Evolutionary conservation across 768 basidiomycete species (phyloP).

Genomic region (Suillus subluteus): DNA sequence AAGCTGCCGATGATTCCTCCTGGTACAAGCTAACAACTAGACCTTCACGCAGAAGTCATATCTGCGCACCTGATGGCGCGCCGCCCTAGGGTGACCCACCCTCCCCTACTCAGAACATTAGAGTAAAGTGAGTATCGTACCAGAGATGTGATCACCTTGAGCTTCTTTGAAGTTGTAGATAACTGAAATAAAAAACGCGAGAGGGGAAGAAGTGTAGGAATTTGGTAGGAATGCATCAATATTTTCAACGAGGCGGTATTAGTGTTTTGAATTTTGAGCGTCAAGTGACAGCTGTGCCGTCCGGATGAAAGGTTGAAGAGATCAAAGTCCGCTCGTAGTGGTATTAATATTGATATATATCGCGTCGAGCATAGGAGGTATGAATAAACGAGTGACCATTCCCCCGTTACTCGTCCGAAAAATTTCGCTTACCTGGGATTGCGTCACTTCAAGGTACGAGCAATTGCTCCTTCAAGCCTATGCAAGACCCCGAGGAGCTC

Average conservation of each 20-base stretch:
- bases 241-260: neutral
- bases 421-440: too few species aligned
- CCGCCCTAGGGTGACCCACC: too few species aligned
- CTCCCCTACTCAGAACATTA: too few species aligned
- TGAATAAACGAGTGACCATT: too few species aligned
- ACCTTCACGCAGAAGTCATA: too few species aligned
- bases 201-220: neutral
- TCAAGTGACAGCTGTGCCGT: neutral
- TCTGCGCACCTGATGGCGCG: too few species aligned
- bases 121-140: neutral
- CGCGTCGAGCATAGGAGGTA: neutral
- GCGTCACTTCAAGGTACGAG: too few species aligned
- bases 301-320: slow-evolving; percentile 2
- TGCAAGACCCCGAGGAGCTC: too few species aligned
- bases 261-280: neutral
- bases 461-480: too few species aligned
- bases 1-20: too few species aligned
- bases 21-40: too few species aligned
- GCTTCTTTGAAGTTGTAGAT: neutral
- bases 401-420: too few species aligned
- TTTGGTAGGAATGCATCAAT: neutral
- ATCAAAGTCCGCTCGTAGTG: neutral
- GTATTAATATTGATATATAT: neutral
- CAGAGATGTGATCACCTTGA: neutral
- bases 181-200: neutral